phyloP scores from a whole-genome alignment of 1,139 yeast species.

The Blastobotrys ciferrii region DNA sequence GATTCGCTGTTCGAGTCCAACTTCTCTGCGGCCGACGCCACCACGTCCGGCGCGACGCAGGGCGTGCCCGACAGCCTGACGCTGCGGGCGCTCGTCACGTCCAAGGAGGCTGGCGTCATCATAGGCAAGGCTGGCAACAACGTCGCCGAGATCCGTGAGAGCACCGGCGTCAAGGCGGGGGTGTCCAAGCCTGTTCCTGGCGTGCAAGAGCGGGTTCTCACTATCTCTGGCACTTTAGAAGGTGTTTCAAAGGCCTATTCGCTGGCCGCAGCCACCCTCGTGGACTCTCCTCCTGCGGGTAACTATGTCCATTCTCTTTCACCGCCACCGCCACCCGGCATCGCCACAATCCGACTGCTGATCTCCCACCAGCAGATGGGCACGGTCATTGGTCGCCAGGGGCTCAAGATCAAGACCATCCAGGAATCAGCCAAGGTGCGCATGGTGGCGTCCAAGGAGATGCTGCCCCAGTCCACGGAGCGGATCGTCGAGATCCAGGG shows the following conservation, averaged over 20 bases:
- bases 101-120: conserved; percentile 88
- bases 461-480: conserved; percentile 80
- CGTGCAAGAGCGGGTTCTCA: conserved; percentile 78
- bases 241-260: conserved; percentile 72
- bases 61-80: conserved; percentile 21
- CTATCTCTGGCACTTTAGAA: conserved; percentile 76
- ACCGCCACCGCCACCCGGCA: conserved; percentile 55
- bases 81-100: conserved; percentile 66
- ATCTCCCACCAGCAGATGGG: conserved; percentile 90
- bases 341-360: conserved; percentile 63
- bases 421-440: conserved; percentile 70
- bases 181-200: conserved; percentile 81
- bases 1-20: conserved; percentile 9
- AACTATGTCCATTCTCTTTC: conserved; percentile 50
- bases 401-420: conserved; percentile 75
- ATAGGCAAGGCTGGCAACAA: conserved; percentile 86
- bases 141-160: conserved; percentile 73
- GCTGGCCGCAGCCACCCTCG: conserved; percentile 65
- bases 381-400: conserved; percentile 83
- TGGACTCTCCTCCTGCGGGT: conserved; percentile 36
- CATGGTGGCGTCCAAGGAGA: conserved; percentile 86
- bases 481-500: conserved; percentile 90
- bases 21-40: background rate
- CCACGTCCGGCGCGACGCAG: background rate
- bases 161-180: conserved; percentile 79